Percentiles rank a stretch among this genome's conserved stretches.
Evolutionary conservation across 2,329 filamentous ascomycete species (phyloP).

Genomic region (Plectosphaerella sp.): DNA sequence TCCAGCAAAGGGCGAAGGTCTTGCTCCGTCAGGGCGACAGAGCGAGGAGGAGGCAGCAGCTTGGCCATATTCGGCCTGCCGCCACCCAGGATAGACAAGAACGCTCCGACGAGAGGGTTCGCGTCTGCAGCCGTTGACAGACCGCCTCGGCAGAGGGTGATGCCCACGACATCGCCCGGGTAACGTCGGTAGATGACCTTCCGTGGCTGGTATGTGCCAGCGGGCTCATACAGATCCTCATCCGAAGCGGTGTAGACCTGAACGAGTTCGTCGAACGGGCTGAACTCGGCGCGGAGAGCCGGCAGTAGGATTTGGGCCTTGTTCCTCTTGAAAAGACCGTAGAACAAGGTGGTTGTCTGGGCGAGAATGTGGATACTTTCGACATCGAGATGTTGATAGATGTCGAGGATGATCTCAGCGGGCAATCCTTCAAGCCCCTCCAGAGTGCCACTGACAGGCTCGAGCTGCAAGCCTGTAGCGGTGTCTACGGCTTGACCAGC

Average conservation of each 20-base stretch:
- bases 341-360: conserved; percentile 30
- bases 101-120: no score
- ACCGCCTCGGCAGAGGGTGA: conserved; percentile 11
- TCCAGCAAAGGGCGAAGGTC: conserved; percentile 27
- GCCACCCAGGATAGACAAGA: neutral
- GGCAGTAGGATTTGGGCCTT: conserved; percentile 36
- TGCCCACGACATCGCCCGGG: conserved; percentile 21
- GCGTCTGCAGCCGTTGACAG: neutral
- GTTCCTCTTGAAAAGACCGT: conserved; percentile 33
- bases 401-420: conserved; percentile 42
- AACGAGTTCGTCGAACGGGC: conserved; percentile 40
- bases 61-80: neutral
- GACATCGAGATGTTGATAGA: conserved; percentile 40
- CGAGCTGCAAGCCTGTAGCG: neutral
- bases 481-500: neutral
- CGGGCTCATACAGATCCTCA: conserved; percentile 25
- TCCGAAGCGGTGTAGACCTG: conserved; percentile 39
- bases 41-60: conserved; percentile 10
- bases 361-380: conserved; percentile 33
- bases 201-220: conserved; percentile 31
- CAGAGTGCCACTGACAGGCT: conserved; percentile 2
- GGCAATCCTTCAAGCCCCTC: conserved; percentile 28
- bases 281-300: conserved; percentile 36
- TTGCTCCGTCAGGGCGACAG: conserved; percentile 22
- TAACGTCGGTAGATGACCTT: conserved; percentile 32